Evolutionary conservation across 1,139 yeast genomes (phyloP), one percentile per base, ranked within the genome.

Genomic region (Pichia sp.): DNA sequence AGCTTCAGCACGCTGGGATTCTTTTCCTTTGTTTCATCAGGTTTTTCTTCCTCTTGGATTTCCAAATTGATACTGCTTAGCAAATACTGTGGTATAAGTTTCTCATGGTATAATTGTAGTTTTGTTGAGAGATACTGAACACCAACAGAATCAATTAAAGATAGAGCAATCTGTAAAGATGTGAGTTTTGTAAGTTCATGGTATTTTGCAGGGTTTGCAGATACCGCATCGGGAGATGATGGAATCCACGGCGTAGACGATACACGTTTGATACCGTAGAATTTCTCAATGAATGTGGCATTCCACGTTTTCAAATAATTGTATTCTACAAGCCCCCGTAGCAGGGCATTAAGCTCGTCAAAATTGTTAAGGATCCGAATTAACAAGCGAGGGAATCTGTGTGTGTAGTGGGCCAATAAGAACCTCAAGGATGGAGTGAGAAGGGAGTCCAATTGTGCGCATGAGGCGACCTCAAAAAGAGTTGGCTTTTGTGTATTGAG

Each of bases 201-300:
- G 54, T 63, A 64, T 22, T 65, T 60, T 19, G 46, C 16, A 3
- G 59, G 48, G 13, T 47, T 53, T 10, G 12, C 23, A 1, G 37
- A 13, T n/a, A 30, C 16, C 3, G 41, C 40, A n/a, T 30, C n/a
- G 1, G 50, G 16, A 10, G 47, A 37, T 19, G 23, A 4, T 7
- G 52, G 42, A 12, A 41, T 41, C n/a, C 50, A 39, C 12, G 44
- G 43, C 5, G 25, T 71, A 39, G 68, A 70, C 50, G 70, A 70
- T 21, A 81, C 81, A 49, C 96, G 71, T 65, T 90, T 89, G 60
- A 93, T 70, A 2, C 97, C 98, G 64, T 93, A 91, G 65, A 91
- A 93, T 66, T 87, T 87, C 66, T 91, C 98, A 0, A 96, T 88
- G 61, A 93, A 89, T 2, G 95, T 81, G 0, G 96, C 83, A 62